Evolutionary conservation across 441 rosid genomes (phyloP).

Genomic region (Erysimum cheiri): DNA sequence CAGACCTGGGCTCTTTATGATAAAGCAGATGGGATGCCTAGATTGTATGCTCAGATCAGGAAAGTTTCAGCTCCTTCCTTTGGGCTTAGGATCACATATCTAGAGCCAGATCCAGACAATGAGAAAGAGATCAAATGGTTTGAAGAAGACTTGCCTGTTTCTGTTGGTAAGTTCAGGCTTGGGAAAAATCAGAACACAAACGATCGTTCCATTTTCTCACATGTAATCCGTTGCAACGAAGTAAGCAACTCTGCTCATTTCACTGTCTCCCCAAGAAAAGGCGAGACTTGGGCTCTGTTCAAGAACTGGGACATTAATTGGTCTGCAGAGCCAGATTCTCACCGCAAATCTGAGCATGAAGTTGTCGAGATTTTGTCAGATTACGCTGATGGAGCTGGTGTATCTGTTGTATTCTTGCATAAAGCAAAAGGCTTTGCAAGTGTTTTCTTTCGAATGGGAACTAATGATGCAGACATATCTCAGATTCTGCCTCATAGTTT

Average conservation of each 20-base stretch:
- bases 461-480: slow-evolving; percentile 6
- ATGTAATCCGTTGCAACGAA: too few species aligned
- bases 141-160: slow-evolving; percentile 43
- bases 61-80: slow-evolving; percentile 49
- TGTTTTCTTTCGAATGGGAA: slow-evolving; percentile 40
- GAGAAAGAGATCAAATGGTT: slow-evolving; percentile 19
- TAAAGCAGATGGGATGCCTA: slow-evolving; percentile 55
- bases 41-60: slow-evolving; percentile 54
- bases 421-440: slow-evolving; percentile 73
- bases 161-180: slow-evolving; percentile 59
- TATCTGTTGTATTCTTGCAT: slow-evolving; percentile 55
- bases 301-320: slow-evolving; percentile 70
- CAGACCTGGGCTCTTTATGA: slow-evolving; percentile 64
- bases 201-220: too few species aligned
- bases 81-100: slow-evolving; percentile 51
- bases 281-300: slow-evolving; percentile 83
- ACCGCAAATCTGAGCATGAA: slow-evolving; percentile 55
- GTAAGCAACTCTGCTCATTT: too few species aligned
- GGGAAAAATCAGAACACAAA: slow-evolving; percentile 47
- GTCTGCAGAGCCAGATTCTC: slow-evolving; percentile 46
- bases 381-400: slow-evolving; percentile 49
- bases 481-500: not conserved
- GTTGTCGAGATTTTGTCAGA: slow-evolving; percentile 71
- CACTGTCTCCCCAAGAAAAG: slow-evolving; percentile 52
- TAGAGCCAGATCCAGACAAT: slow-evolving; percentile 52